These are phyloP conservation scores for Microdochium trichocladiopsis DNA, from an alignment of 2,329 filamentous ascomycete genomes.

Conservation along the genomic window DNA sequence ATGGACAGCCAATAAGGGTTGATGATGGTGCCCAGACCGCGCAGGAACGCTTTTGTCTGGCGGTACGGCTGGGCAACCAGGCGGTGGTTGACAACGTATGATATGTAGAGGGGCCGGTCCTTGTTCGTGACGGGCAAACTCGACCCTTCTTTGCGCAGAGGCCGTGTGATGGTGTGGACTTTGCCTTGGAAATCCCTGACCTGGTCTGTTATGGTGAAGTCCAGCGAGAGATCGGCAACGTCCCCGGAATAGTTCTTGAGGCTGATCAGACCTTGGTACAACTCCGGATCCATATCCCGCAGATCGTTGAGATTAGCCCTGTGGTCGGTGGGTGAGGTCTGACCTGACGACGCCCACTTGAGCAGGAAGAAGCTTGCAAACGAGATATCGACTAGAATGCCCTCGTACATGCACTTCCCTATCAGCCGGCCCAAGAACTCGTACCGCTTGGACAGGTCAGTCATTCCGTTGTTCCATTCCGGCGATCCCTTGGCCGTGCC, in stretches of 20 bases:
- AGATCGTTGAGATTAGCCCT: conserved; percentile 93
- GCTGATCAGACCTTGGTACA: conserved; percentile 78
- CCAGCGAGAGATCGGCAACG: conserved; percentile 71
- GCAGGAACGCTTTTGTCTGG: conserved; percentile 85
- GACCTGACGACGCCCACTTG: conserved; percentile 80
- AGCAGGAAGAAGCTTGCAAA: conserved; percentile 95
- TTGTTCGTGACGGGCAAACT: conserved; percentile 79
- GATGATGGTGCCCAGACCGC: conserved; percentile 80
- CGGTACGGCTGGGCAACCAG: conserved; percentile 70
- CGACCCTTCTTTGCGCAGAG: conserved; percentile 71
- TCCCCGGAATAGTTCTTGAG: conserved; percentile 83
- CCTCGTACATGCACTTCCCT: conserved; percentile 95
- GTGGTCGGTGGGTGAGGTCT: conserved; percentile 53
- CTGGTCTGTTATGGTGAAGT: conserved; percentile 83
- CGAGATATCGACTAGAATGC: conserved; percentile 84
- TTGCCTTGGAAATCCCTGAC: conserved; percentile 37
- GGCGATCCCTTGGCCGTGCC: conserved; percentile 45
- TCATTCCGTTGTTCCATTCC: conserved; percentile 50
- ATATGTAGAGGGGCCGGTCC: conserved; percentile 91
- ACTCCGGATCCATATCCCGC: conserved; percentile 79
- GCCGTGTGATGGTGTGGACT: conserved; percentile 59
- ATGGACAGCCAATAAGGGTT: conserved; percentile 91
- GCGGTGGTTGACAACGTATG: conserved; percentile 80
- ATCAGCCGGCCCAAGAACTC: conserved; percentile 91
- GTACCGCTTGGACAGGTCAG: conserved; percentile 63